A percentile compares a stretch with the other conserved stretches of the same genome.
These are phyloP conservation scores for Fusarium bulbicola DNA, from an alignment of 2,329 filamentous ascomycete species.

Conservation along the genomic window DNA sequence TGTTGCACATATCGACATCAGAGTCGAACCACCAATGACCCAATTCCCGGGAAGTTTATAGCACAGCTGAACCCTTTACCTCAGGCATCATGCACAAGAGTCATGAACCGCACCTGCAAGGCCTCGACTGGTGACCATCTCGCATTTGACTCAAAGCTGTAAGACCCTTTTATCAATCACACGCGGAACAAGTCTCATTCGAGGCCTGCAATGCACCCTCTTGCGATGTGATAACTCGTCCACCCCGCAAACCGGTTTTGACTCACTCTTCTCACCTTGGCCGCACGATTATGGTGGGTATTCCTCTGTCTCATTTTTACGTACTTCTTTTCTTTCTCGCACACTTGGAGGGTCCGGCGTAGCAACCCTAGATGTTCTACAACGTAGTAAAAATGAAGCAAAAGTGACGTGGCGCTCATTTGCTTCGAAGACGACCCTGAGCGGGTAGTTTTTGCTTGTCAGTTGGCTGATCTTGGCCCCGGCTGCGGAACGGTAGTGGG, in stretches of 20 bases:
- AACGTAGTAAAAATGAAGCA: neutral
- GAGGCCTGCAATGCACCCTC: constrained; percentile 31
- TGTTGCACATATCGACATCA: constrained; percentile 17
- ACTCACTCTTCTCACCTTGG: constrained; percentile 12
- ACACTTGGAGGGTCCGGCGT: neutral
- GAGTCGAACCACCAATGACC: constrained; percentile 29
- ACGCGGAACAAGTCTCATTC: constrained; percentile 10
- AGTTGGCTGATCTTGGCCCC: constrained; percentile 2
- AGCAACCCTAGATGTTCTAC: neutral
- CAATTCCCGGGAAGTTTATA: constrained; percentile 17
- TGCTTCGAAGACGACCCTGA: constrained; percentile 14
- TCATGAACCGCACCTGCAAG: constrained; percentile 8
- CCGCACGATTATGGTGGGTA: constrained; percentile 15
- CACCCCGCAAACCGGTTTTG: constrained; percentile 35
- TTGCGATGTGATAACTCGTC: constrained; percentile 24
- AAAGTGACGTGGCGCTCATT: constrained; percentile 28
- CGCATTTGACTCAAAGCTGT: neutral
- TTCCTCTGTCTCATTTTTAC: neutral
- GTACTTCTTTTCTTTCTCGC: neutral
- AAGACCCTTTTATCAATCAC: constrained; percentile 5
- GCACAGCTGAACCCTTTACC: constrained; percentile 7
- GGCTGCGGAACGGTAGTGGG: constrained; percentile 31
- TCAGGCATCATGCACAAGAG: constrained; percentile 8
- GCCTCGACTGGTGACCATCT: constrained; percentile 11
- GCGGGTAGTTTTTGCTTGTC: constrained; percentile 6